These are phyloP conservation scores for Fusarium verticillioides DNA, from an alignment of 2,329 filamentous ascomycete genomes.

Conservation along the genomic window DNA sequence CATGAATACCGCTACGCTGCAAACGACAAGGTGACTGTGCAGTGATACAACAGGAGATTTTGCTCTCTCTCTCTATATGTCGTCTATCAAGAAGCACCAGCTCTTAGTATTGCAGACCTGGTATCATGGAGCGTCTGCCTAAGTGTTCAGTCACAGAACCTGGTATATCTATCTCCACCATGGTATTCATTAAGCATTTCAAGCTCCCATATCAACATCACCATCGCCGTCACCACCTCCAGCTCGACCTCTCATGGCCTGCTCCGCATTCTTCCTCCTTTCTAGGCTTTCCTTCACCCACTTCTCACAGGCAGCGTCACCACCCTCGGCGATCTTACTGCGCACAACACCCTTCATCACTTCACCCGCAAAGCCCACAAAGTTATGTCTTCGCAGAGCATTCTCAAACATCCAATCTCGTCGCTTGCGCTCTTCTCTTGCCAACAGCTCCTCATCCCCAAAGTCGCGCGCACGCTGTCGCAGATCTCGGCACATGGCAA, in stretches of 20 bases:
- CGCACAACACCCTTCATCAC: slow-evolving; percentile 87
- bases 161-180: slow-evolving; percentile 16
- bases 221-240: slow-evolving; percentile 49
- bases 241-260: slow-evolving; percentile 46
- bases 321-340: slow-evolving; percentile 74
- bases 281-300: slow-evolving; percentile 78
- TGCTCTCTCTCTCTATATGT: background rate
- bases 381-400: slow-evolving; percentile 89
- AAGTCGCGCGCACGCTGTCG: slow-evolving; percentile 80
- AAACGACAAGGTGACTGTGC: background rate
- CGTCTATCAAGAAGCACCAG: background rate
- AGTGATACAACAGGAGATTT: background rate
- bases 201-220: slow-evolving; percentile 57
- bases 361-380: slow-evolving; percentile 94
- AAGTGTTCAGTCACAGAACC: background rate
- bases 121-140: slow-evolving; percentile 14
- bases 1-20: background rate
- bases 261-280: slow-evolving; percentile 59
- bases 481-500: slow-evolving; percentile 90
- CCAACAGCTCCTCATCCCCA: slow-evolving; percentile 82
- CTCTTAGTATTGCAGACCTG: background rate
- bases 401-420: slow-evolving; percentile 95
- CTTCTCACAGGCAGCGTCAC: slow-evolving; percentile 71
- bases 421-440: slow-evolving; percentile 84
- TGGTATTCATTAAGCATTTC: slow-evolving; percentile 6